Evolutionary conservation across 768 basidiomycete genomes (phyloP).

Genomic region (Boletellus sp.): DNA sequence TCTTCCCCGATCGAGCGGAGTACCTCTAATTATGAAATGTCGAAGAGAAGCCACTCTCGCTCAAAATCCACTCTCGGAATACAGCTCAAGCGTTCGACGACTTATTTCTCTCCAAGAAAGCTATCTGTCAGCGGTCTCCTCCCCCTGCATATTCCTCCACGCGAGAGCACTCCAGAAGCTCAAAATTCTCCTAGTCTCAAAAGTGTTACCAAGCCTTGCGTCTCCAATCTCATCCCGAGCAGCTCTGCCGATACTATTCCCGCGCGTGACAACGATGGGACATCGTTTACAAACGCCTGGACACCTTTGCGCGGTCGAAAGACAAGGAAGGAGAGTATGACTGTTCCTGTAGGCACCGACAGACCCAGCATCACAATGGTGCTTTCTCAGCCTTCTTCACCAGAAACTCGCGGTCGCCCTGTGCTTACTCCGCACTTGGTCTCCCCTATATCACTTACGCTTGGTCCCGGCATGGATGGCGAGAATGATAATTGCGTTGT

Average conservation of each 20-base stretch:
- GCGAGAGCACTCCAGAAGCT: not conserved
- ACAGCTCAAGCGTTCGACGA: not conserved
- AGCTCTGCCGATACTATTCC: not conserved
- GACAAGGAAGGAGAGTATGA: constrained; percentile 10
- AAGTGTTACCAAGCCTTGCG: constrained; percentile 9
- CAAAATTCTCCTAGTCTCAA: constrained; percentile 9
- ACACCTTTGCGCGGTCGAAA: constrained; percentile 18
- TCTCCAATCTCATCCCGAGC: constrained; percentile 1
- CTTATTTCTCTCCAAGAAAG: constrained; percentile 9
- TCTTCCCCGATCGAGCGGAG: constrained; percentile 1
- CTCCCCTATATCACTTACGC: not conserved
- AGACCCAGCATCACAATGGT: constrained; percentile 20
- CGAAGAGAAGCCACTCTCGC: constrained; percentile 11
- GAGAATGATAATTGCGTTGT: not conserved
- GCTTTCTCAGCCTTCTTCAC: constrained; percentile 24
- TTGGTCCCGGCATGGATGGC: not conserved
- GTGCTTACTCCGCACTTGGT: constrained; percentile 6
- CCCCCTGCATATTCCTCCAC: constrained; percentile 15
- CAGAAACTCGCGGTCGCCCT: constrained; percentile 1
- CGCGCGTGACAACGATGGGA: not conserved
- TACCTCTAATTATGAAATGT: not conserved
- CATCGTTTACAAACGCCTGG: not conserved
- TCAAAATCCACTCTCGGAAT: constrained; percentile 16
- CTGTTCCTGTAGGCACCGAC: not conserved
- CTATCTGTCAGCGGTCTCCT: constrained; percentile 14